A percentile compares a stretch with the other conserved stretches of the same genome.
Conservation (phyloP, 164 flowering plant species). For the Tetracentron sinense region DNA sequence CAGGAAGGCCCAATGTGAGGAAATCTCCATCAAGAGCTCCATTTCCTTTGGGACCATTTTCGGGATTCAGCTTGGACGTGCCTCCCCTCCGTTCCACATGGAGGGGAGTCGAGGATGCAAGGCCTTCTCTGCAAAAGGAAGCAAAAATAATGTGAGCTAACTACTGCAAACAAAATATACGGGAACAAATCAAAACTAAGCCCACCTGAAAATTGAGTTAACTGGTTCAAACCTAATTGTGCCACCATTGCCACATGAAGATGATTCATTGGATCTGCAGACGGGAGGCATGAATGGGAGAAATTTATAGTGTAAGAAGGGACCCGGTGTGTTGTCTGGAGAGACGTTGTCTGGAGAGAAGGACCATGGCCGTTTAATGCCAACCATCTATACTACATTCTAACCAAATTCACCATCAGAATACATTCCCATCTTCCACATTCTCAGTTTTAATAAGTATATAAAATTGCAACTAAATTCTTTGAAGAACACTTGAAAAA, state of each 20-base stretch:
- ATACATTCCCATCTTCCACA: conserved; percentile 2
- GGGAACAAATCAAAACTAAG: not conserved
- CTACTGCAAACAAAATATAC: not conserved
- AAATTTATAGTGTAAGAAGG: conserved; percentile 28
- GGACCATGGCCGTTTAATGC: conserved; percentile 66
- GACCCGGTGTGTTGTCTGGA: too few relatives aligned
- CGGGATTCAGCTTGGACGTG: conserved; percentile 15
- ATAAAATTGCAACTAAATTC: not conserved
- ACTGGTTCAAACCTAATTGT: conserved; percentile 19
- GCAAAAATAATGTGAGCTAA: conserved; percentile 4
- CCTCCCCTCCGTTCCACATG: conserved; percentile 10
- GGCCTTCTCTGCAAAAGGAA: conserved; percentile 32
- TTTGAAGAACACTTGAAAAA: not conserved
- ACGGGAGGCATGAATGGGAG: conserved; percentile 23
- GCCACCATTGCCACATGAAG: conserved; percentile 32
- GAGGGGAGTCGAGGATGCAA: conserved; percentile 20
- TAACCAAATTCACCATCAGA: conserved; percentile 29
- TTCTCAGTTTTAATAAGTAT: not conserved
- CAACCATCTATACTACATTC: conserved; percentile 48
- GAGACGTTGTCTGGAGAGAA: conserved; percentile 46
- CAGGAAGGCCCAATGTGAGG: conserved; percentile 36
- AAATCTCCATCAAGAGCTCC: conserved; percentile 14
- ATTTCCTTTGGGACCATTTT: conserved; percentile 17
- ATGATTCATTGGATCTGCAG: conserved; percentile 30
- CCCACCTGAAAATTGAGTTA: conserved; percentile 29